phyloP scores from a whole-genome alignment of 805 yeast genomes.

The Candida krabiensis region DNA sequence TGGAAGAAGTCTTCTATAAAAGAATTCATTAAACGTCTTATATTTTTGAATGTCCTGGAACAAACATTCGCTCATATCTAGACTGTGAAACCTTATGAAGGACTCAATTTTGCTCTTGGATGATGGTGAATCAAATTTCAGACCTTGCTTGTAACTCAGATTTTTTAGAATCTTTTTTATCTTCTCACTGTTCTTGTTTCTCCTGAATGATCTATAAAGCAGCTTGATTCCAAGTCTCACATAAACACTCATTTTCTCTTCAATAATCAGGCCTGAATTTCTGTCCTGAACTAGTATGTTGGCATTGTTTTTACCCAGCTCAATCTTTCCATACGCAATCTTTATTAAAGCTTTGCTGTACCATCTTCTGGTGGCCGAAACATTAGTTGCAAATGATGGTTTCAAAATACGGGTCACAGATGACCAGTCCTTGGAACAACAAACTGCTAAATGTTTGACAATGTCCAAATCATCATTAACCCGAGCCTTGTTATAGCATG shows the following conservation, averaged over 20 bases:
- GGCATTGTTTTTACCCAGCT: slow-evolving; percentile 86
- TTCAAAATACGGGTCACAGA: slow-evolving; percentile 62
- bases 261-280: slow-evolving; percentile 81
- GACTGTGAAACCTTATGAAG: slow-evolving; percentile 79
- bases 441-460: slow-evolving; percentile 84
- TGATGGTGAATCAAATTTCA: slow-evolving; percentile 69
- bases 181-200: slow-evolving; percentile 42
- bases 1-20: slow-evolving; percentile 73
- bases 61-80: slow-evolving; percentile 71
- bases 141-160: slow-evolving; percentile 78
- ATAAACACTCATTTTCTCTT: slow-evolving; percentile 88
- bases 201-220: slow-evolving; percentile 70
- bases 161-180: slow-evolving; percentile 61
- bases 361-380: slow-evolving; percentile 87
- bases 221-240: slow-evolving; percentile 86
- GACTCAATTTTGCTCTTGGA: slow-evolving; percentile 70
- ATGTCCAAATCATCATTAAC: slow-evolving; percentile 62
- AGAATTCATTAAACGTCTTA: slow-evolving; percentile 83
- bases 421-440: slow-evolving; percentile 78
- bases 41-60: slow-evolving; percentile 48
- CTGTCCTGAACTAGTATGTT: slow-evolving; percentile 94
- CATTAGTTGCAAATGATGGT: slow-evolving; percentile 73
- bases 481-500: slow-evolving; percentile 63
- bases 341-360: slow-evolving; percentile 79
- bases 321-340: slow-evolving; percentile 84